A percentile compares a stretch with the other conserved stretches of the same genome.
Evolutionary conservation across 495 filamentous ascomycete genomes (phyloP).

Genomic region (Xylaria venustula): DNA sequence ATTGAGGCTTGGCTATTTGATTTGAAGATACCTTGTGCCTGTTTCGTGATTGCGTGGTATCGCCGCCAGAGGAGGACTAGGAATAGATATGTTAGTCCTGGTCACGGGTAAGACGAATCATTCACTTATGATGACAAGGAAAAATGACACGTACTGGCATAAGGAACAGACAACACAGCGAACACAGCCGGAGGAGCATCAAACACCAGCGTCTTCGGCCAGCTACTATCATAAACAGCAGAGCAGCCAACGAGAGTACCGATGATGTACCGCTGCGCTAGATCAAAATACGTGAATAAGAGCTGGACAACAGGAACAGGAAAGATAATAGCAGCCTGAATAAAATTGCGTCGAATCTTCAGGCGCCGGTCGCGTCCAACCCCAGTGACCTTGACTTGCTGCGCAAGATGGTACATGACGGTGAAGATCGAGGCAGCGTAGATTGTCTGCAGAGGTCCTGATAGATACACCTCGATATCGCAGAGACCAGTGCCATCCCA

Average conservation of each 20-base stretch:
- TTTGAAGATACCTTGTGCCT: conserved; percentile 59
- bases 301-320: conserved; percentile 64
- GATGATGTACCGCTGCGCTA: conserved; percentile 69
- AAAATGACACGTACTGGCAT: conserved; percentile 62
- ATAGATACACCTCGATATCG: conserved; percentile 74
- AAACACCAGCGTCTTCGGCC: conserved; percentile 65
- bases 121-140: background rate
- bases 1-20: conserved; percentile 42
- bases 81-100: background rate
- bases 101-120: conserved; percentile 1
- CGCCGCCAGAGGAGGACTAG: conserved; percentile 66
- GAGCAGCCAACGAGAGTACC: conserved; percentile 73
- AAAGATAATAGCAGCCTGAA: conserved; percentile 67
- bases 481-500: conserved; percentile 77
- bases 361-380: conserved; percentile 49
- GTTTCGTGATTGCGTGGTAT: conserved; percentile 62
- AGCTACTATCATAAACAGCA: conserved; percentile 62
- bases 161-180: conserved; percentile 60
- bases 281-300: conserved; percentile 66
- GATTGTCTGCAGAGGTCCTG: conserved; percentile 51
- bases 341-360: conserved; percentile 47
- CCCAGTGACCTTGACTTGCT: conserved; percentile 65
- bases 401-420: conserved; percentile 75
- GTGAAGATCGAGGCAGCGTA: conserved; percentile 63
- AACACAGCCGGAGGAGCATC: conserved; percentile 67